Percentiles rank a stretch among this genome's conserved stretches.
phyloP scores from a whole-genome alignment of 2,329 filamentous ascomycete genomes.

The Colletotrichum falcatum region DNA sequence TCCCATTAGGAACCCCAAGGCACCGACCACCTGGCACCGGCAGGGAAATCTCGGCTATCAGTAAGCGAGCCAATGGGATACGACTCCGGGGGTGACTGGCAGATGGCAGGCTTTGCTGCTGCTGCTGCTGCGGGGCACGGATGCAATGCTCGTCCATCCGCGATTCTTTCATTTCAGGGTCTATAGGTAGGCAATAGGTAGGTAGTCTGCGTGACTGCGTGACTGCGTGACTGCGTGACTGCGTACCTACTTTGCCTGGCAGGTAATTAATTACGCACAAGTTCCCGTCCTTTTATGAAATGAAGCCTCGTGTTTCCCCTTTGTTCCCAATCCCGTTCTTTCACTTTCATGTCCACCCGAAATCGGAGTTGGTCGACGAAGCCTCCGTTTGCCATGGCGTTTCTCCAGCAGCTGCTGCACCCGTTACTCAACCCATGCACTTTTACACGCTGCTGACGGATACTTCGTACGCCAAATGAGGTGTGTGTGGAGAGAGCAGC shows the following conservation, averaged over 20 bases:
- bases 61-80: conserved; percentile 35
- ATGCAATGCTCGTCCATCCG: neutral
- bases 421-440: too few relatives aligned
- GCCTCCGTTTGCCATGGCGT: neutral
- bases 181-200: neutral
- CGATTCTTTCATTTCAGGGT: conserved; percentile 7
- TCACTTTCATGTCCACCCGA: neutral
- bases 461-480: conserved; percentile 11
- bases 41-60: neutral
- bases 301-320: neutral
- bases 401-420: neutral
- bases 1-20: neutral
- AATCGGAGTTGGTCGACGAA: neutral
- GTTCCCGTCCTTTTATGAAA: neutral
- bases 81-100: neutral
- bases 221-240: too few relatives aligned
- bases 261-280: too few relatives aligned
- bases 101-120: neutral
- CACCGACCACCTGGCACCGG: conserved; percentile 3
- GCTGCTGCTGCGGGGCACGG: conserved; percentile 7
- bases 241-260: too few relatives aligned
- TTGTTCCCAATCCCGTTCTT: neutral
- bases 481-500: conserved; percentile 32
- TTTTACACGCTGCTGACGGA: too few relatives aligned
- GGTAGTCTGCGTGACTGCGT: too few relatives aligned